Base-by-base conservation (phyloP, 202 grass and related monocot species). In the Zoysia matrella region DNA sequence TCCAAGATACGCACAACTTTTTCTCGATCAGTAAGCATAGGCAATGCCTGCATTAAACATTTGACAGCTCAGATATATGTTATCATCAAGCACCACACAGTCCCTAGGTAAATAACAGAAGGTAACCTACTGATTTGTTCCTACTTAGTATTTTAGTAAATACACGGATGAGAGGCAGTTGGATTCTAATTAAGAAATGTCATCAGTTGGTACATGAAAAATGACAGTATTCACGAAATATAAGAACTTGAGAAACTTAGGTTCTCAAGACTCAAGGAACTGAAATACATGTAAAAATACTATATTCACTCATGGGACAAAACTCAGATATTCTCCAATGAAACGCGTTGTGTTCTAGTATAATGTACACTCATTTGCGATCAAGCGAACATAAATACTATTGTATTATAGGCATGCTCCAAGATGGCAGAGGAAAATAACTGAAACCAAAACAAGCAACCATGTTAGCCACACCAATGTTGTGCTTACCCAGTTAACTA, bases 1-100 rank as follows among this genome's bases (percentile, higher is more conserved):
- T 99, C 96, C 91, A 96, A 81, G 76, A 99, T 94, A 70, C 74
- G 85, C 52, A 92, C 83, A 69, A 96, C 96, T 78, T 99, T 94
- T 56, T 96, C 96, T 71, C 93, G 78, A 80, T 94, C 96, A 62
- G 87, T 99, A 71, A 99, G 89, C 85, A 89, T 90, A 43, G 96
- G 93, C 15, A 99, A 78, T 60, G 96, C 89, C 96, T 99, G 80
- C 68, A 85, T 86, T 72, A 74, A 72, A 84, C 55, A 15, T 83
- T 13, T 73, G 74, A 73, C 75, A 43, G 50, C 5, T 74, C 49
- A 83, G 44, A 57, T 83, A 56, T 52, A 42, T 69, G 56, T 58
- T 77, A 44, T 62, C 15, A 75, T 80, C 57, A 54, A 48, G 72
- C 3, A 58, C 0, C 46, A 42, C 46, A 40, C 61, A 7, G 36